A percentile compares a stretch with the other conserved stretches of the same genome.
Evolutionary conservation across 441 rosid species (phyloP).

Genomic region (Melastoma candidum): DNA sequence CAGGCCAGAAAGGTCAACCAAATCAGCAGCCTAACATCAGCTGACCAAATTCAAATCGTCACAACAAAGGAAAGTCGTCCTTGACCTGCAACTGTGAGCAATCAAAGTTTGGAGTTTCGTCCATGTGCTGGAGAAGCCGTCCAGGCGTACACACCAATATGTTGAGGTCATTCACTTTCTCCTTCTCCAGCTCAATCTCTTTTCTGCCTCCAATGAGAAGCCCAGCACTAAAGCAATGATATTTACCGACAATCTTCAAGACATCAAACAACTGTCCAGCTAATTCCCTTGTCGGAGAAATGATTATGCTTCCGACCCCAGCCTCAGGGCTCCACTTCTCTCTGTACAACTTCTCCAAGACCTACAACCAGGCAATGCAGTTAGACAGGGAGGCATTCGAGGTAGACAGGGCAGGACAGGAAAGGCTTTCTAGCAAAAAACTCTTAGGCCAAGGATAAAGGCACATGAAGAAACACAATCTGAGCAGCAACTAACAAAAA

Average conservation of each 20-base stretch:
- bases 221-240: slow-evolving; percentile 77
- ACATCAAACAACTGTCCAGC: slow-evolving; percentile 80
- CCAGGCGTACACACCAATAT: slow-evolving; percentile 95
- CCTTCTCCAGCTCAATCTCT: slow-evolving; percentile 71
- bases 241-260: slow-evolving; percentile 60
- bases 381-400: neutral
- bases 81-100: slow-evolving; percentile 87
- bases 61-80: slow-evolving; percentile 1
- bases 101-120: slow-evolving; percentile 88
- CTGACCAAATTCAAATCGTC: neutral
- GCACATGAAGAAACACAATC: too few relatives aligned
- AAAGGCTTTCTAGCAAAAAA: too few relatives aligned
- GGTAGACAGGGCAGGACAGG: too few relatives aligned
- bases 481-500: too few relatives aligned
- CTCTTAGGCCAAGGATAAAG: too few relatives aligned
- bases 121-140: slow-evolving; percentile 95
- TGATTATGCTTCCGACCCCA: slow-evolving; percentile 87
- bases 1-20: slow-evolving; percentile 25
- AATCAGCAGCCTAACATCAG: slow-evolving; percentile 19
- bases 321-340: slow-evolving; percentile 87
- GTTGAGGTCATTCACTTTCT: slow-evolving; percentile 66
- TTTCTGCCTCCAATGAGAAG: slow-evolving; percentile 92
- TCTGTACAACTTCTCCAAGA: slow-evolving; percentile 64
- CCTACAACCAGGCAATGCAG: slow-evolving; percentile 24
- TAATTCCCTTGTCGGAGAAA: slow-evolving; percentile 86